Evolutionary conservation across 371 early-diverging fungal species (phyloP).

Genomic region (Mucor plumbeus): DNA sequence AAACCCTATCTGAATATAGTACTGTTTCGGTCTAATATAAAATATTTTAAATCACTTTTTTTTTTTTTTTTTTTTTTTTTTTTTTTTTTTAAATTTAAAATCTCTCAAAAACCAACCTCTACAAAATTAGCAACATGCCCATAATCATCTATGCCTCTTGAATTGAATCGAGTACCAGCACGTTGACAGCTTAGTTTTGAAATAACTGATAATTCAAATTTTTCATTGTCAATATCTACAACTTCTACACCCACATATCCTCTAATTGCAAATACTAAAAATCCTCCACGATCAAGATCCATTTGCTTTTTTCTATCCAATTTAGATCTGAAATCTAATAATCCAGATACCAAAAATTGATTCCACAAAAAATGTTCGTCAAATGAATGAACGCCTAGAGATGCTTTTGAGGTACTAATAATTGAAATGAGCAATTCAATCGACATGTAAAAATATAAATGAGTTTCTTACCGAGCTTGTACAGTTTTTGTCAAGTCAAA

Average conservation of each 20-base stretch:
- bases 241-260: constrained; percentile 69
- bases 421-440: neutral
- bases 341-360: constrained; percentile 74
- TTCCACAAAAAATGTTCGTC: constrained; percentile 92
- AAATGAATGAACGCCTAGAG: constrained; percentile 52
- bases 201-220: constrained; percentile 73
- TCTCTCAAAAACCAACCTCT: constrained; percentile 62
- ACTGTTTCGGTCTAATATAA: constrained; percentile 72
- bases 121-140: constrained; percentile 99
- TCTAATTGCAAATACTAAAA: constrained; percentile 74
- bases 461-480: constrained; percentile 58
- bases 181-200: constrained; percentile 93
- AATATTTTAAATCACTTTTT: neutral
- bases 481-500: constrained; percentile 77
- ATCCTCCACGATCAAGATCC: constrained; percentile 72
- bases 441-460: neutral
- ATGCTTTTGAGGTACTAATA: constrained; percentile 49
- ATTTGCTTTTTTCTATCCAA: constrained; percentile 65
- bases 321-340: constrained; percentile 78
- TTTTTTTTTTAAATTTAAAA: no score
- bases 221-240: constrained; percentile 46
- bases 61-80: no score
- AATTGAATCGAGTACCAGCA: constrained; percentile 95
- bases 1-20: constrained; percentile 60
- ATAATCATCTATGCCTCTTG: constrained; percentile 96